phyloP scores from a whole-genome alignment of 441 rosid species.

The Gossypium gossypioides region DNA sequence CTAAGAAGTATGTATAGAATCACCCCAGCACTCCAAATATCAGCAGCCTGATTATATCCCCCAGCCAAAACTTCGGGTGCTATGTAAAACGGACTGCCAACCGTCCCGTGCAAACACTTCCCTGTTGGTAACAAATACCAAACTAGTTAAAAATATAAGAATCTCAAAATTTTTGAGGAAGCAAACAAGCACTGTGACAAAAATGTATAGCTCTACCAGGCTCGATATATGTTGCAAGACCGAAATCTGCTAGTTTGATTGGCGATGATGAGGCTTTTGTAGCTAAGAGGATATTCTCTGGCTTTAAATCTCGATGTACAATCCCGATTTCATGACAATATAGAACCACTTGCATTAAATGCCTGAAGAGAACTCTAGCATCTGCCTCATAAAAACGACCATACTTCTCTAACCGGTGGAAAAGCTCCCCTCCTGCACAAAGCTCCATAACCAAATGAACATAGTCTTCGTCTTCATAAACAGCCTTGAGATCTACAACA shows the following conservation, averaged over 20 bases:
- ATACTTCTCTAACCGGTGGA: conserved; percentile 44
- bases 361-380: conserved; percentile 47
- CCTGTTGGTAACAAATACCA: conserved; percentile 26
- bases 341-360: conserved; percentile 51
- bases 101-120: conserved; percentile 49
- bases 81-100: conserved; percentile 64
- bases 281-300: conserved; percentile 60
- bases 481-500: conserved; percentile 61
- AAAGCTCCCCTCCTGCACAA: conserved; percentile 73
- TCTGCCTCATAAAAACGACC: conserved; percentile 48
- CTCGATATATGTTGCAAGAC: conserved; percentile 54
- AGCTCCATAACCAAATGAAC: conserved; percentile 69
- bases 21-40: conserved; percentile 69
- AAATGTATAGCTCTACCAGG: conserved; percentile 33
- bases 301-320: conserved; percentile 62
- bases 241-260: conserved; percentile 63
- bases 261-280: conserved; percentile 46
- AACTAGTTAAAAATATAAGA: conserved; percentile 4
- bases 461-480: conserved; percentile 53
- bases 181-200: not conserved
- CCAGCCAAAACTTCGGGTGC: conserved; percentile 64
- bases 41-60: conserved; percentile 60
- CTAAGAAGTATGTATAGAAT: conserved; percentile 60
- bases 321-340: conserved; percentile 60
- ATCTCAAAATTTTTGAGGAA: conserved; percentile 6